Conservation (phyloP, 139 green algal genomes). For the Chlamydomonas urium region DNA sequence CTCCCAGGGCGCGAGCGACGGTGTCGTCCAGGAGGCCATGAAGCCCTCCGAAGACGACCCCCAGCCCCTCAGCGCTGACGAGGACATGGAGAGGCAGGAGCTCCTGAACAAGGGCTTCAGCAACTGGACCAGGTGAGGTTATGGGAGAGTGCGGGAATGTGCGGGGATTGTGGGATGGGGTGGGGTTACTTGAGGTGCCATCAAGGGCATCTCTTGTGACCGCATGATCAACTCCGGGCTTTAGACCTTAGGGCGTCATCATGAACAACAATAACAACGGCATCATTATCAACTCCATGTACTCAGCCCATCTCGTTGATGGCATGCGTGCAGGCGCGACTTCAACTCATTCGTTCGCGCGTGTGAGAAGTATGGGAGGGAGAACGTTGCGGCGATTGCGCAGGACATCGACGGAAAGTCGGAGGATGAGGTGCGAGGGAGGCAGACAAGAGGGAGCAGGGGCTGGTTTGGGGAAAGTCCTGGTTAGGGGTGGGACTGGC, state of each 20-base stretch:
- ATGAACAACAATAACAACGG: no score
- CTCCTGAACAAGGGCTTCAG: constrained; percentile 80
- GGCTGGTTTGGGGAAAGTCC: no score
- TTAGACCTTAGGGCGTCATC: no score
- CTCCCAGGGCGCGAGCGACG: constrained; percentile 66
- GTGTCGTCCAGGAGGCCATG: constrained; percentile 51
- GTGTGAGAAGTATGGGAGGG: constrained; percentile 87
- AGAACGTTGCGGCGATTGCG: constrained; percentile 70
- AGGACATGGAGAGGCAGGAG: constrained; percentile 54
- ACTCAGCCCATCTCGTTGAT: neutral
- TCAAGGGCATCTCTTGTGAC: no score
- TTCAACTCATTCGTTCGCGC: constrained; percentile 91
- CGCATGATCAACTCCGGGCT: no score
- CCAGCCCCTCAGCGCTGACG: constrained; percentile 83
- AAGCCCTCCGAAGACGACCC: constrained; percentile 67
- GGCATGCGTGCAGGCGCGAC: constrained; percentile 62
- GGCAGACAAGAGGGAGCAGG: no score
- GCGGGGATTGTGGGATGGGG: no score
- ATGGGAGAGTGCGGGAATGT: no score
- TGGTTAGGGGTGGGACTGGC: no score
- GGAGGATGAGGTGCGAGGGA: constrained; percentile 71
- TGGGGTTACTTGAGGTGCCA: no score
- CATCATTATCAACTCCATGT: neutral
- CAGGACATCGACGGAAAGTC: constrained; percentile 91
- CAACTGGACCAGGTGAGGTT: constrained; percentile 75